phyloP scores from a whole-genome alignment of 2,329 filamentous ascomycete species.

The Verticillium dahliae region DNA sequence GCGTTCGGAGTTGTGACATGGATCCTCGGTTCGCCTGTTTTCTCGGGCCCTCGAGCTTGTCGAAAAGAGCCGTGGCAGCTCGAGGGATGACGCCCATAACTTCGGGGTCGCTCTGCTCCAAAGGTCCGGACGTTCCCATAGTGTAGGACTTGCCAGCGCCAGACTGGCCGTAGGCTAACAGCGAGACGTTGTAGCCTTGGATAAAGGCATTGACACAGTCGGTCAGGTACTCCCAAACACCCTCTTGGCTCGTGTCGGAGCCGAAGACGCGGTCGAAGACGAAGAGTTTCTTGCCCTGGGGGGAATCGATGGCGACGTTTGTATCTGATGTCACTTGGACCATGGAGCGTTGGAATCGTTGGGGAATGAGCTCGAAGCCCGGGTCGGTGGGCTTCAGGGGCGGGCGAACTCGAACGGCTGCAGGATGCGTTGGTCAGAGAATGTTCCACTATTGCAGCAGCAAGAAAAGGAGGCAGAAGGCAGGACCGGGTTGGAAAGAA shows the following conservation, averaged over 20 bases:
- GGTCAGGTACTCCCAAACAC: constrained; percentile 87
- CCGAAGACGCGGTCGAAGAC: constrained; percentile 94
- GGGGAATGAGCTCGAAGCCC: constrained; percentile 89
- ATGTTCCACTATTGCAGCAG: background rate
- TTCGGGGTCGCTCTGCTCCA: constrained; percentile 63
- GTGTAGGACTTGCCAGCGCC: constrained; percentile 97
- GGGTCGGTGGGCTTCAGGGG: constrained; percentile 78
- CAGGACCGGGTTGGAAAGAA: background rate
- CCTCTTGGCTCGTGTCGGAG: constrained; percentile 76
- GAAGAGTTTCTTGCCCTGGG: constrained; percentile 89
- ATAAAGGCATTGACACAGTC: constrained; percentile 88
- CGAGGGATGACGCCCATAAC: constrained; percentile 92
- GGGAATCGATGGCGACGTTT: constrained; percentile 80
- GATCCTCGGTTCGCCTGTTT: constrained; percentile 52
- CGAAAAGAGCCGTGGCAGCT: constrained; percentile 80
- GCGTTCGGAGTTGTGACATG: constrained; percentile 73
- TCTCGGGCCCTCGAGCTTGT: constrained; percentile 64
- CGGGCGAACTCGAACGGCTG: constrained; percentile 89
- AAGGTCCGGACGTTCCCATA: constrained; percentile 90
- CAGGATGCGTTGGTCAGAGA: constrained; percentile 5
- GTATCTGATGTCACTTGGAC: constrained; percentile 84
- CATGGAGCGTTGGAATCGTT: constrained; percentile 88
- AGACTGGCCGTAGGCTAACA: constrained; percentile 94
- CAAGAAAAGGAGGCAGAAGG: background rate
- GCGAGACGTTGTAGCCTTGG: constrained; percentile 96